Percentiles rank a stretch among this genome's conserved stretches.
These are phyloP conservation scores for Diaporthe ampelina DNA, from an alignment of 2,329 filamentous ascomycete genomes.

Conservation along the genomic window DNA sequence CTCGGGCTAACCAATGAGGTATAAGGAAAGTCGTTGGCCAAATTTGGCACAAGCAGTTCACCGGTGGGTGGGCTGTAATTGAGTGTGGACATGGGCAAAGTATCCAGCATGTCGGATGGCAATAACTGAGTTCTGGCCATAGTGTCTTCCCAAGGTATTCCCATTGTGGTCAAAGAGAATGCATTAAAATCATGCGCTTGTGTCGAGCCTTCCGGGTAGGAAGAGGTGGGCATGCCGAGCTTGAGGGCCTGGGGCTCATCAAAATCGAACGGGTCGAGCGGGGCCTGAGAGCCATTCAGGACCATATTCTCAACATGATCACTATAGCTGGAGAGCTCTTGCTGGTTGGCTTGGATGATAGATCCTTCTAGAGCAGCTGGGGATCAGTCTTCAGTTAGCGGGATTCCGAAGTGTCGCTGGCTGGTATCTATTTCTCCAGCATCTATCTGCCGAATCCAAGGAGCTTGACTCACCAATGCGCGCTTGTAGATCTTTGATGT, in stretches of 20 bases:
- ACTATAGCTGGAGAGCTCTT: neutral
- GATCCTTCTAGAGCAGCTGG: neutral
- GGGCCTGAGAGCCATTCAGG: too few relatives aligned
- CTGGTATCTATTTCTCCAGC: neutral
- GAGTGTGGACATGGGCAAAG: neutral
- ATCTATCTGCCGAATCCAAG: too few relatives aligned
- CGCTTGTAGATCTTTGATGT: slow-evolving; percentile 14
- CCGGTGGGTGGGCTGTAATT: neutral
- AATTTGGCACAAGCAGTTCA: neutral
- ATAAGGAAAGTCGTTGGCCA: neutral
- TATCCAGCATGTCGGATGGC: neutral
- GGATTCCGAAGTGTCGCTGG: neutral
- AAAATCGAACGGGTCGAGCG: neutral
- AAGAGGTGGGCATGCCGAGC: neutral
- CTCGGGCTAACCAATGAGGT: neutral
- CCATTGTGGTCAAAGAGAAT: neutral
- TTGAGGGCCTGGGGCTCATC: neutral
- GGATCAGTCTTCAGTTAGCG: neutral
- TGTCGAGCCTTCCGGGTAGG: neutral
- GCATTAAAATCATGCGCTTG: neutral
- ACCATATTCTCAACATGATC: neutral
- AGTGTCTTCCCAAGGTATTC: neutral
- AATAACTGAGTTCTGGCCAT: neutral
- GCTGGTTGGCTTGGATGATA: neutral
- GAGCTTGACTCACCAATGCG: neutral